Evolutionary conservation across 352 stramenopile species (phyloP).

Genomic region (Phytophthora podocarpi): DNA sequence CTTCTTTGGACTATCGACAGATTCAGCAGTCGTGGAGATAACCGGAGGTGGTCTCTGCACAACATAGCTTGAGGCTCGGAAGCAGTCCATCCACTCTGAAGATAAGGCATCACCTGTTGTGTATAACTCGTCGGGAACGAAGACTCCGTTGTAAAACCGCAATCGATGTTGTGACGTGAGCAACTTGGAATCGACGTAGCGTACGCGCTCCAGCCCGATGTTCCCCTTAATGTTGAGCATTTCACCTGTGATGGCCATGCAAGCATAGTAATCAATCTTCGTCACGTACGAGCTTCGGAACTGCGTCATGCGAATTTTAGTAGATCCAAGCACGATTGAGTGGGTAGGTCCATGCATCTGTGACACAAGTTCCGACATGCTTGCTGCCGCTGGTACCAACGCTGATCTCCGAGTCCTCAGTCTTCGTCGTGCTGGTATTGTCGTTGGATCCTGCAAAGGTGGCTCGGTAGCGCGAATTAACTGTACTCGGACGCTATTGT

Average conservation of each 20-base stretch:
- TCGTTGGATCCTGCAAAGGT: slow-evolving; percentile 72
- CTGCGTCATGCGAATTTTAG: slow-evolving; percentile 78
- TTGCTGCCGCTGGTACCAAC: slow-evolving; percentile 32
- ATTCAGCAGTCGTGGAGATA: not conserved
- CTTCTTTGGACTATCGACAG: slow-evolving; percentile 1
- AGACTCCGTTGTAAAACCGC: slow-evolving; percentile 71
- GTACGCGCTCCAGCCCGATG: slow-evolving; percentile 75
- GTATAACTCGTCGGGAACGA: slow-evolving; percentile 72
- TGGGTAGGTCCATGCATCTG: slow-evolving; percentile 46
- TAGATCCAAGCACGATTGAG: slow-evolving; percentile 65
- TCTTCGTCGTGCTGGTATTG: slow-evolving; percentile 30
- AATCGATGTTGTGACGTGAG: slow-evolving; percentile 67
- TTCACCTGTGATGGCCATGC: slow-evolving; percentile 78
- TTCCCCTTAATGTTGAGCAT: slow-evolving; percentile 89
- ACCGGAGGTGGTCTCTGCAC: slow-evolving; percentile 4
- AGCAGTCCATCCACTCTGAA: slow-evolving; percentile 85
- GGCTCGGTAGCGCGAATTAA: slow-evolving; percentile 78
- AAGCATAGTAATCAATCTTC: slow-evolving; percentile 86
- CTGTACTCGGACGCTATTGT: slow-evolving; percentile 78
- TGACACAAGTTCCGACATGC: slow-evolving; percentile 42
- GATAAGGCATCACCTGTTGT: slow-evolving; percentile 66
- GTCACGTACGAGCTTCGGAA: slow-evolving; percentile 86
- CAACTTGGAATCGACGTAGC: slow-evolving; percentile 75
- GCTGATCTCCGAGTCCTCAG: slow-evolving; percentile 47
- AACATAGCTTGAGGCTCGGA: slow-evolving; percentile 44